Evolutionary conservation across 306 rosid genomes (phyloP).

Genomic region (Quercus wislizeni): DNA sequence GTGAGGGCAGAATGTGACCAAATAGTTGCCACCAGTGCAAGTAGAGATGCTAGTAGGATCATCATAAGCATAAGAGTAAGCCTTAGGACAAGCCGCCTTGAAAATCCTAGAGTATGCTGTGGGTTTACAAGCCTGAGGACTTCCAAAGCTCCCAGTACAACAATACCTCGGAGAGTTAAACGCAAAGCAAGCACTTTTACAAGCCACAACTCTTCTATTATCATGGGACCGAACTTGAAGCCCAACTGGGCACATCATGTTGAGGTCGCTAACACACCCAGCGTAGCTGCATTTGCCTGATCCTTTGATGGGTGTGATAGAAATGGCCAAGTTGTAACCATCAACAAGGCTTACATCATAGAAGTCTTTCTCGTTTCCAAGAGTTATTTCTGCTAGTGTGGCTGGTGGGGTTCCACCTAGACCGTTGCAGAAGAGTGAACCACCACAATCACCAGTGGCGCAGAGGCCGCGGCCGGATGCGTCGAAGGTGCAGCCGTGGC

Average conservation of each 20-base stretch:
- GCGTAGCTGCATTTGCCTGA: conserved; percentile 82
- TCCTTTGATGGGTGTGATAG: conserved; percentile 68
- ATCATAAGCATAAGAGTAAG: conserved; percentile 90
- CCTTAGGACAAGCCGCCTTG: conserved; percentile 86
- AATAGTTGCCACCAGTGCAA: conserved; percentile 66
- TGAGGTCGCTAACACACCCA: conserved; percentile 86
- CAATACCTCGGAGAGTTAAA: conserved; percentile 83
- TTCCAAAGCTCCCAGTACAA: conserved; percentile 80
- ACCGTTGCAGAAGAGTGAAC: conserved; percentile 80
- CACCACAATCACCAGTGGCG: conserved; percentile 96
- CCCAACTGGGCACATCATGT: conserved; percentile 85
- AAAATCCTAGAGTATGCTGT: conserved; percentile 83
- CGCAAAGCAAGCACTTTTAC: conserved; percentile 84
- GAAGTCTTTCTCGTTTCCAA: conserved; percentile 82
- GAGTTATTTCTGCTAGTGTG: conserved; percentile 81
- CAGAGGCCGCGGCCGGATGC: conserved; percentile 72
- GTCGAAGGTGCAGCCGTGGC: conserved; percentile 89
- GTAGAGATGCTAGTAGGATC: conserved; percentile 95
- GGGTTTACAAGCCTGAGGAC: conserved; percentile 83
- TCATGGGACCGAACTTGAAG: conserved; percentile 74
- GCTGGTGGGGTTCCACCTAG: conserved; percentile 86
- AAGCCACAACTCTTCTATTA: conserved; percentile 63
- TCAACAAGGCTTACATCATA: conserved; percentile 94
- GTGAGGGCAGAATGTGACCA: conserved; percentile 82
- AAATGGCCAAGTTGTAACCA: conserved; percentile 82